Base-by-base conservation (phyloP, 2,329 filamentous ascomycete species). In the Colletotrichum aenigma region DNA sequence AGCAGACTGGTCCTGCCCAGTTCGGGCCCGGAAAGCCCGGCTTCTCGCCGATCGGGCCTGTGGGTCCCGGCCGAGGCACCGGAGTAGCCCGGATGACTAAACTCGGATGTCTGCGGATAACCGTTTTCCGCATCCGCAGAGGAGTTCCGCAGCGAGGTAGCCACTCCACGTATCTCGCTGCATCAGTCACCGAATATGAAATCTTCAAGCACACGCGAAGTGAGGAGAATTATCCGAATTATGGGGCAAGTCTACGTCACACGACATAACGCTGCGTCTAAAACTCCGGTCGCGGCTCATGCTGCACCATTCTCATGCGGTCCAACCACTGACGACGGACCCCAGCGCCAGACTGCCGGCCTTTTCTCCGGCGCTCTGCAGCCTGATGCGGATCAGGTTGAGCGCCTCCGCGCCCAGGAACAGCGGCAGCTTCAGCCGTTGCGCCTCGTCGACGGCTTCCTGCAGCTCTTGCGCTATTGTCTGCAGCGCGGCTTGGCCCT, bases 381-480 rank as follows among this genome's bases (percentile, higher is more conserved):
- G n/a, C 43, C 43, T 21, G 43, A 52, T 21, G 43, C 28, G 65
- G 10, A 87, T 78, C 38, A 88, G 77, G 58, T 80, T 85, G 66
- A 85, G 81, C 1, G 87, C 86, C 80, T 85, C 82, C 24, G 77
- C 83, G 7, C 85, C 87, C 34, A 89, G 79, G 61, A 83, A 85
- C 30, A 88, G 64, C 3, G 87, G 85, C 30, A 83, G 79, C 79
- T 85, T 87, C 38, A 87, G 80, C 70, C 82, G 79, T 77, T 88
- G 86, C 3, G 85, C 87, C 76, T 87, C 85, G n/a, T 84, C 80
- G 6, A 87, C 81, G 4, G 84, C 86, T 1, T 78, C 81, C n/a
- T 82, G 81, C 32, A 88, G 80, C 38, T 79, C 79, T 10, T 79
- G 76, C 12, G 79, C 81, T n/a, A 86, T 61, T 7, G 78, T 78